phyloP scores from a whole-genome alignment of 306 rosid genomes.

The Abrus pulchellus region DNA sequence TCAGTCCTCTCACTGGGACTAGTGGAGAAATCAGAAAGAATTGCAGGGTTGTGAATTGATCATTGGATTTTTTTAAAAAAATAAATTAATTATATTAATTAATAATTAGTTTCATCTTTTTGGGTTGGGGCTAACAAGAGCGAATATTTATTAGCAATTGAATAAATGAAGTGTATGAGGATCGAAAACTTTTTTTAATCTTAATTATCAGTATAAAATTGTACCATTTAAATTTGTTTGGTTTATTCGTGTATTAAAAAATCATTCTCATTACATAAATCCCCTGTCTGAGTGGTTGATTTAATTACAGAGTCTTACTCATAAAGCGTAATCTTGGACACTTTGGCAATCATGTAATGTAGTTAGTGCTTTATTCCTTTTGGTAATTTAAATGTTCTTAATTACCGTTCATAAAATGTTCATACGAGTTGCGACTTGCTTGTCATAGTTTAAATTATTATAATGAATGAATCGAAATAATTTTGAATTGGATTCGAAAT shows the following conservation, averaged over 20 bases:
- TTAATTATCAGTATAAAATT: too few relatives aligned
- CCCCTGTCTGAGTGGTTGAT: too few relatives aligned
- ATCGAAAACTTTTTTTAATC: too few relatives aligned
- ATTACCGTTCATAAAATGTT: background rate
- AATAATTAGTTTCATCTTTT: too few relatives aligned
- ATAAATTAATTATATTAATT: background rate
- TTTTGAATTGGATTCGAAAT: background rate
- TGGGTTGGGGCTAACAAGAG: background rate
- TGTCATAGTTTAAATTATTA: too few relatives aligned
- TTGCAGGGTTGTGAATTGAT: constrained; percentile 69
- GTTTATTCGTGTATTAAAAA: too few relatives aligned
- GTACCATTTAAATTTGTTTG: too few relatives aligned
- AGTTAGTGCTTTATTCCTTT: constrained; percentile 17
- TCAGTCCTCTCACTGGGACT: constrained; percentile 73
- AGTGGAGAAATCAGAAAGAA: constrained; percentile 73
- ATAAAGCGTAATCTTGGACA: constrained; percentile 24
- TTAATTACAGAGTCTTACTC: constrained; percentile 16
- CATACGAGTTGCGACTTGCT: background rate
- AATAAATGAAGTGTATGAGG: background rate
- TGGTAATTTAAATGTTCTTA: constrained; percentile 18
- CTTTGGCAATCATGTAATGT: background rate
- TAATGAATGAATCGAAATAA: background rate
- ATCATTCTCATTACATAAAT: too few relatives aligned
- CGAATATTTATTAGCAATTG: constrained; percentile 3
- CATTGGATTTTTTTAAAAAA: too few relatives aligned